Evolutionary conservation across 2,329 filamentous ascomycete genomes (phyloP).

Genomic region (Xylogone sp.): DNA sequence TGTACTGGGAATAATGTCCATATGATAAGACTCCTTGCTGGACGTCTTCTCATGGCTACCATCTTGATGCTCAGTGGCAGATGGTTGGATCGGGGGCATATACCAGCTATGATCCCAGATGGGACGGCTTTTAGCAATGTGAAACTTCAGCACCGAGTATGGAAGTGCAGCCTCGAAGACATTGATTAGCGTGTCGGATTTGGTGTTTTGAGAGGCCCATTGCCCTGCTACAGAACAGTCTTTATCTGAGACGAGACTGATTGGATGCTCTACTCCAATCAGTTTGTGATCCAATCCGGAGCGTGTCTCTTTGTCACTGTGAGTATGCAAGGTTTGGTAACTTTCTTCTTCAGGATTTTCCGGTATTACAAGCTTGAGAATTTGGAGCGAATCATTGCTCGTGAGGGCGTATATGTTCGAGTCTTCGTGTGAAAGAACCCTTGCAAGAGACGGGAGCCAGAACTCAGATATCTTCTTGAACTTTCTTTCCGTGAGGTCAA

Average conservation of each 20-base stretch:
- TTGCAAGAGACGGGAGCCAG: constrained; percentile 50
- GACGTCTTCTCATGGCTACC: background rate
- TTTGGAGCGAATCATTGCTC: constrained; percentile 48
- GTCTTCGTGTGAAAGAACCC: constrained; percentile 42
- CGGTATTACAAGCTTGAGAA: constrained; percentile 40
- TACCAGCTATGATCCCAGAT: constrained; percentile 22
- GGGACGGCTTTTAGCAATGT: constrained; percentile 44
- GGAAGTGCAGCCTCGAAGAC: constrained; percentile 56
- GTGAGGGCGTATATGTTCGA: constrained; percentile 49
- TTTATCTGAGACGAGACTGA: constrained; percentile 29
- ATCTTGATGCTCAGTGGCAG: too few relatives aligned
- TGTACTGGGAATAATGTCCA: constrained; percentile 1
- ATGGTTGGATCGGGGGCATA: background rate
- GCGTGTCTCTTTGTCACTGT: constrained; percentile 27
- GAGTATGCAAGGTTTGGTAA: constrained; percentile 22
- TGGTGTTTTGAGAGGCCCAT: constrained; percentile 22
- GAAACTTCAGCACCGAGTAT: constrained; percentile 53
- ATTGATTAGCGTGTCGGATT: constrained; percentile 24
- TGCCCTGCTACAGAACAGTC: constrained; percentile 24
- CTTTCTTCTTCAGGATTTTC: constrained; percentile 8
- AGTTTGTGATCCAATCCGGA: constrained; percentile 22
- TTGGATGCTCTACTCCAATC: constrained; percentile 10
- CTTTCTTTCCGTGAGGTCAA: constrained; percentile 48
- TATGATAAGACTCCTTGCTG: background rate
- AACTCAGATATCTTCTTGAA: constrained; percentile 44